Evolutionary conservation across 768 basidiomycete genomes (phyloP), one percentile per base, ranked within the genome.

Genomic region (Pluteus cervinus): DNA sequence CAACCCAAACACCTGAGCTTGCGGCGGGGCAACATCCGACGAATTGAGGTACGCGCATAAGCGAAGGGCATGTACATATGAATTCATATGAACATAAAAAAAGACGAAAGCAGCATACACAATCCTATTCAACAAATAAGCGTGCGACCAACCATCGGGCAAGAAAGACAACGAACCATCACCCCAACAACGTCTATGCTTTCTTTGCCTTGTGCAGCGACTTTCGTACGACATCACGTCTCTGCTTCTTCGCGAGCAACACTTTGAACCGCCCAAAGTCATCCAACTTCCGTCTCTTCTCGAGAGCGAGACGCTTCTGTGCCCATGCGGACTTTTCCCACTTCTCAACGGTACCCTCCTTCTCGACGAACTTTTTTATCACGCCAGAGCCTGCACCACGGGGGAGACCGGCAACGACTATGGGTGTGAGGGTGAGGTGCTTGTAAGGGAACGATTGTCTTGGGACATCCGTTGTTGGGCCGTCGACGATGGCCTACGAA

Each of bases 231-330:
- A 62, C 58, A 54, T 93, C 90, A 48, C 87, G 68, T 58, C 91
- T 71, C 57, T 73, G 69, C 76, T 88, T 92, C 84, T 97, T 96
- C 44, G 76, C 76, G 51, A 96, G 54, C 79, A 88, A 79, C 43
- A 93, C 79, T 51, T 74, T 62, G 71, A 97, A 98, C 39, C 93
- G 79, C 43, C 80, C 87, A 61, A 98, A 98, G 69, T 99, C 94
- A 63, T 78, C 83, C 41, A 89, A 57, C 55, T 71, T 67, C 62
- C 82, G 73, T 56, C 92, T 75, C 61, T 75, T 76, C 65, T 82
- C 71, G 37, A 75, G 60, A 9, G 87, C 82, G 29, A 73, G 75
- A 35, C 87, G 79, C 69, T 80, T 90, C 70, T 88, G 79, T 41
- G 90, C 89, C 93, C 92, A 98, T 4, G 71, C 51, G 15, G 85